Conservation (phyloP, 2,329 filamentous ascomycete species). For the Aspergillus sp. region DNA sequence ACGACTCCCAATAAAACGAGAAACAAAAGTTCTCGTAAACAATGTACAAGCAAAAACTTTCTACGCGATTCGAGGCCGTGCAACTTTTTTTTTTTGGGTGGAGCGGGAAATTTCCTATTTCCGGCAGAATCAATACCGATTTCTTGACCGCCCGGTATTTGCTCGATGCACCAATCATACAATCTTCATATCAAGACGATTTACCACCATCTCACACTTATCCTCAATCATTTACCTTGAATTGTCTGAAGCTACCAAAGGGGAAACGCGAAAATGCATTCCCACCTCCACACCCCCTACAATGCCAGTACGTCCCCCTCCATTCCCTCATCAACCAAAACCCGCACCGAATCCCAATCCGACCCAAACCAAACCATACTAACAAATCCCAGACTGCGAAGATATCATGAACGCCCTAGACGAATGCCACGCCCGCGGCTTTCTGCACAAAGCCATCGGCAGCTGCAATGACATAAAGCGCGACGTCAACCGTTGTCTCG, state of each 20-base stretch:
- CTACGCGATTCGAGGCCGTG: constrained; percentile 6
- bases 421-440: constrained; percentile 88
- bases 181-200: background rate
- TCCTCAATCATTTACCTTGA: background rate
- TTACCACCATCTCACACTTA: too few species aligned
- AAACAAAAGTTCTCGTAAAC: too few species aligned
- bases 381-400: constrained; percentile 65
- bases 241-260: constrained; percentile 1
- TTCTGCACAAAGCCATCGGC: constrained; percentile 83
- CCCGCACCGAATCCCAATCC: background rate
- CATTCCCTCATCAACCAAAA: background rate
- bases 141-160: constrained; percentile 20
- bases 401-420: constrained; percentile 91
- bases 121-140: constrained; percentile 25
- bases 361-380: constrained; percentile 5
- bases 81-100: constrained; percentile 16
- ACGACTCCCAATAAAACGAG: background rate
- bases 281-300: constrained; percentile 88
- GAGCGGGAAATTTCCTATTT: constrained; percentile 9
- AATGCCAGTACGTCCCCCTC: constrained; percentile 61
- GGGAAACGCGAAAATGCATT: constrained; percentile 66
- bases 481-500: constrained; percentile 76
- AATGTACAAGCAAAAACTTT: background rate
- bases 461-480: constrained; percentile 85
- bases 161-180: constrained; percentile 6